Base-by-base conservation (phyloP, 495 filamentous ascomycete species). In the Rostrohypoxylon terebratum region DNA sequence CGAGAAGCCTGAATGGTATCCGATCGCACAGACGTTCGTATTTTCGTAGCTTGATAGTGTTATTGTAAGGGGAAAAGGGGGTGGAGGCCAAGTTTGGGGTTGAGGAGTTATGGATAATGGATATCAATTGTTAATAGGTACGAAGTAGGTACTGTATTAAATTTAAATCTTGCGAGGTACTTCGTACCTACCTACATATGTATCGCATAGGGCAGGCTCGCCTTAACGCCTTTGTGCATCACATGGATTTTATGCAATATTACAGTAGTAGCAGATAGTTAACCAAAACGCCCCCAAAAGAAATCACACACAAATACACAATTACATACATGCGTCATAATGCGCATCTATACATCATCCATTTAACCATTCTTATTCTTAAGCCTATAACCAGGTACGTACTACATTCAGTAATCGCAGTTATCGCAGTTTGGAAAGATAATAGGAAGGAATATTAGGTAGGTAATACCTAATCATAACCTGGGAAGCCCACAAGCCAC, bases 61-160 rank as follows among this genome's bases (percentile, higher is more conserved):
- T 51, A 36, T 64, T 63, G 53, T 53, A 59, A 64, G 25, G 51
- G 63, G 23, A 55, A 65, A 61, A 57, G 59, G 66, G 71, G 66
- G 71, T 61, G 71, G 71, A 69, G 71, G 65, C 58, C 58, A 40
- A 69, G 65, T 66, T 69, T 58, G 66, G 69, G 54, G 55, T 66
- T 60, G 45, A 55, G 57, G 64, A 59, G 51, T 72, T 51, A 59
- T 45, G 59, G n/a, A n/a, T n/a, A n/a, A n/a, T n/a, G n/a, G n/a
- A n/a, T n/a, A n/a, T 57, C 21, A 54, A 61, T 33, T 47, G 59
- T 18, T 51, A 13, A 34, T 42, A 5, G 3, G 6, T 5, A 28
- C 3, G 1, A 28, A 28, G 25, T 28, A 28, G 28, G 28, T 28
- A 42, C 34, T 21, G 28, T 50, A 47, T 57, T 57, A 23, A 47